These are phyloP conservation scores for Thalassiosira exigua DNA, from an alignment of 352 stramenopile species.

Conservation along the genomic window DNA sequence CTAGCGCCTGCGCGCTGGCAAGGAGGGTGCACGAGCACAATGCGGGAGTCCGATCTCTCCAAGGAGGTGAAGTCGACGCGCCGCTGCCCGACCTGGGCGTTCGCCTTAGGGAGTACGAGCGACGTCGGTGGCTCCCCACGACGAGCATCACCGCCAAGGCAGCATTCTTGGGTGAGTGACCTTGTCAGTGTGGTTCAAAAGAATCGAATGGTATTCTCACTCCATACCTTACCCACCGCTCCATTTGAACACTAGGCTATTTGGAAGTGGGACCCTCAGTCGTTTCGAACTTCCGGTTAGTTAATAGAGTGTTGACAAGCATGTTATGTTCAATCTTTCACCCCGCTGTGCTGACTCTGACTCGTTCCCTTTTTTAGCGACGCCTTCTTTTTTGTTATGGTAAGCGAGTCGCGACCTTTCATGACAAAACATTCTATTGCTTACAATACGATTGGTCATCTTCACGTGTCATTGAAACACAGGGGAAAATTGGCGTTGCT, in stretches of 20 bases:
- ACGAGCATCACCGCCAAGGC: conserved; percentile 83
- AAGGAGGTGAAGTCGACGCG: conserved; percentile 17
- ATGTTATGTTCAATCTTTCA: not conserved
- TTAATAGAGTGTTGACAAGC: conserved; percentile 19
- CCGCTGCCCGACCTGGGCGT: conserved; percentile 39
- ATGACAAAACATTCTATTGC: no score
- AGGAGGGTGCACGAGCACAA: conserved; percentile 72
- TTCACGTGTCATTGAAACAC: conserved; percentile 2
- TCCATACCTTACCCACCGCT: not conserved
- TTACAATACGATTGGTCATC: no score
- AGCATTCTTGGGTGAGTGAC: conserved; percentile 68
- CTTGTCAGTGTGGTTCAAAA: not conserved
- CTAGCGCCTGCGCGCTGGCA: conserved; percentile 58
- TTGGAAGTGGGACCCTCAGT: conserved; percentile 77
- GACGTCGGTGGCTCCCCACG: conserved; percentile 67
- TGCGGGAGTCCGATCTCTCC: conserved; percentile 17
- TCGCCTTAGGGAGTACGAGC: conserved; percentile 73
- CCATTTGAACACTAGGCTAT: conserved; percentile 65
- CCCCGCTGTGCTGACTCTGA: no score
- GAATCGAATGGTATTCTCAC: not conserved
- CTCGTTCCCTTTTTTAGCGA: no score
- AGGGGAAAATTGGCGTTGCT: conserved; percentile 79
- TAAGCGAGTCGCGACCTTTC: conserved; percentile 23
- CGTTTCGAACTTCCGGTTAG: conserved; percentile 59
- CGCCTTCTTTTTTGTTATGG: conserved; percentile 81